Conservation (phyloP, 177 flowering plant genomes). For the Vitis hybrid region DNA sequence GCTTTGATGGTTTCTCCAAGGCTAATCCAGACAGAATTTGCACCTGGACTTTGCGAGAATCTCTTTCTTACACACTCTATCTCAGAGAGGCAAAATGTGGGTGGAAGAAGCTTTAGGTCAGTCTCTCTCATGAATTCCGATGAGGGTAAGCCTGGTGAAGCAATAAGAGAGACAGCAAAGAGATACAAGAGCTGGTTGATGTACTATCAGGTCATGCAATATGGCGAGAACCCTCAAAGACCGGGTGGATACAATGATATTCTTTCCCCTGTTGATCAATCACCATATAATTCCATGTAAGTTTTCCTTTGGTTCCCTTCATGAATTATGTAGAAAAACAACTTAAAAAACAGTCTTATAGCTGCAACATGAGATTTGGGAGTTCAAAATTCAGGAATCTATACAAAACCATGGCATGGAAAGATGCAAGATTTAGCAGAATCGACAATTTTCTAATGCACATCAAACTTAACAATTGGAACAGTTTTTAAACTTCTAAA, state of each 20-base stretch:
- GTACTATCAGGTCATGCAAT: conserved; percentile 61
- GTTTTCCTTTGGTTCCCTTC: background rate
- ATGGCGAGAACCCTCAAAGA: conserved; percentile 42
- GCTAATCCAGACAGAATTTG: conserved; percentile 37
- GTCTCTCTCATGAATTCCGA: conserved; percentile 6
- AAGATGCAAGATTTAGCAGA: background rate
- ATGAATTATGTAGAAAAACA: background rate
- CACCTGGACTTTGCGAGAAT: conserved; percentile 44
- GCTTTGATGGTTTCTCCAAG: conserved; percentile 55
- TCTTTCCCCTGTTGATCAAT: conserved; percentile 13
- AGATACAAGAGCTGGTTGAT: conserved; percentile 64
- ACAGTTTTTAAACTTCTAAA: too few species aligned
- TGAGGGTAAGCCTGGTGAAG: conserved; percentile 34
- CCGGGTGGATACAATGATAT: conserved; percentile 13
- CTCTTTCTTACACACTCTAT: conserved; percentile 23
- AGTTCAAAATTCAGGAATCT: too few species aligned
- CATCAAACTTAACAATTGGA: too few species aligned
- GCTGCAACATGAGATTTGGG: too few species aligned
- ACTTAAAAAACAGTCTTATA: too few species aligned
- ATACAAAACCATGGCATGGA: background rate
- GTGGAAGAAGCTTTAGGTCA: conserved; percentile 3
- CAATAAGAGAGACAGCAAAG: conserved; percentile 43
- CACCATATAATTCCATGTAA: conserved; percentile 23
- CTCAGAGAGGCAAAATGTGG: background rate
- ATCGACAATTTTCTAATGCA: background rate